Percentiles rank a stretch among this genome's conserved stretches.
phyloP scores from a whole-genome alignment of 805 yeast species.

The Saccharomycopsis synnaedendra region DNA sequence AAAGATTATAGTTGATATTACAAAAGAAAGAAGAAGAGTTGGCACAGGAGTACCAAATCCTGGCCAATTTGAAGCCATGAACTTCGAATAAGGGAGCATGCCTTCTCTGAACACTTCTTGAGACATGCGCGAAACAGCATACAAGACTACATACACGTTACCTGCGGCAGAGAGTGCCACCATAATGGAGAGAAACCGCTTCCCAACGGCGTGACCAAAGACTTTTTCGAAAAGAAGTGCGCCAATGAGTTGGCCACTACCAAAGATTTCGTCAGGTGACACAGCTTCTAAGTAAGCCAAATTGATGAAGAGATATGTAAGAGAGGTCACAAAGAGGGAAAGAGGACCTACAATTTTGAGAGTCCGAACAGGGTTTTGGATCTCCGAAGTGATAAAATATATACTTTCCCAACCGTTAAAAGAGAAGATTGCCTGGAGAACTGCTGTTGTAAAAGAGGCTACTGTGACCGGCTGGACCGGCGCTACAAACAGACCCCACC shows the following conservation, averaged over 20 bases:
- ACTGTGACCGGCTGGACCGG: slow-evolving; percentile 25
- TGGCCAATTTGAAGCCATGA: slow-evolving; percentile 46
- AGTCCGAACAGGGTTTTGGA: slow-evolving; percentile 46
- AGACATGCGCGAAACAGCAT: slow-evolving; percentile 47
- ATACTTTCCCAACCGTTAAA: slow-evolving; percentile 55
- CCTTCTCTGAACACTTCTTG: slow-evolving; percentile 61
- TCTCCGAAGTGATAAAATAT: slow-evolving; percentile 50
- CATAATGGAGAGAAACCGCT: slow-evolving; percentile 41
- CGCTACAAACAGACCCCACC: slow-evolving; percentile 21
- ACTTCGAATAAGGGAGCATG: slow-evolving; percentile 38
- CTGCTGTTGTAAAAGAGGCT: slow-evolving; percentile 41
- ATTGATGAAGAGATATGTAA: slow-evolving; percentile 41
- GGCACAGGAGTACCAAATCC: slow-evolving; percentile 41
- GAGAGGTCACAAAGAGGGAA: slow-evolving; percentile 34
- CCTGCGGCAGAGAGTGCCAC: slow-evolving; percentile 55
- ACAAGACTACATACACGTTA: slow-evolving; percentile 49
- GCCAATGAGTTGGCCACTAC: slow-evolving; percentile 49
- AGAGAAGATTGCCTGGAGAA: slow-evolving; percentile 47
- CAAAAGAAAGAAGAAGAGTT: slow-evolving; percentile 28
- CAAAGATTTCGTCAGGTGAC: slow-evolving; percentile 39
- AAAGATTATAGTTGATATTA: slow-evolving; percentile 19
- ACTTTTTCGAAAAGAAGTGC: slow-evolving; percentile 45
- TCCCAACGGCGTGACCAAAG: slow-evolving; percentile 41
- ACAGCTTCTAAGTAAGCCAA: slow-evolving; percentile 45
- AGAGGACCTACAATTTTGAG: slow-evolving; percentile 51